A percentile compares a stretch with the other conserved stretches of the same genome.
Conservation (phyloP, 192 early-diverging fungal genomes). For the Linderina pennispora region DNA sequence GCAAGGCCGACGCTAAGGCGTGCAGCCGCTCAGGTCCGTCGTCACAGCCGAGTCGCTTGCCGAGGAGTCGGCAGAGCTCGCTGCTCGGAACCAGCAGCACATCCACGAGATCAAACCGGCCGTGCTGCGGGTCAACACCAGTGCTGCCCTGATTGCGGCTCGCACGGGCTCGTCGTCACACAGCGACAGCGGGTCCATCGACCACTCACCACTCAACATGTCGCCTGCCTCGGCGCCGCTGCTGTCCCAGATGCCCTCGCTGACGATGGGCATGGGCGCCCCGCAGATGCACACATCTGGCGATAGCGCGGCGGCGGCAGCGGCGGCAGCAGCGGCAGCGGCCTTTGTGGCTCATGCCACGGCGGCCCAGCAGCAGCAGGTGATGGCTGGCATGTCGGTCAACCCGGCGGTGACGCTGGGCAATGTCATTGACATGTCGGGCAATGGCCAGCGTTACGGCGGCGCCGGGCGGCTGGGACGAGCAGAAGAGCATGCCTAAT, state of each 20-base stretch:
- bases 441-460: too few relatives aligned
- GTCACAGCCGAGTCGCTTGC: background rate
- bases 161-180: too few relatives aligned
- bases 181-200: too few relatives aligned
- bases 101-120: too few relatives aligned
- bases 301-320: slow-evolving; percentile 4
- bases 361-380: slow-evolving; percentile 12
- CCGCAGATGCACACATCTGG: too few relatives aligned
- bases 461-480: too few relatives aligned
- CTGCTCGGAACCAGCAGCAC: too few relatives aligned
- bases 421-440: slow-evolving; percentile 18
- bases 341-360: slow-evolving; percentile 29
- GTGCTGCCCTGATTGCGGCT: too few relatives aligned
- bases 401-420: slow-evolving; percentile 10
- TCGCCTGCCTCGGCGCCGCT: slow-evolving; percentile 40
- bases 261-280: slow-evolving; percentile 10
- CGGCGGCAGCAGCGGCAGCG: slow-evolving; percentile 14
- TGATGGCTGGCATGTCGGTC: slow-evolving; percentile 6
- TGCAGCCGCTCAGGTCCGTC: slow-evolving; percentile 3
- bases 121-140: background rate
- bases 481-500: too few relatives aligned
- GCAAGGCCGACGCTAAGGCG: slow-evolving; percentile 7
- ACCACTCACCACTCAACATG: slow-evolving; percentile 18
- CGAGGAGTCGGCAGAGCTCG: too few relatives aligned
- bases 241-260: slow-evolving; percentile 19